phyloP scores from a whole-genome alignment of 2,329 filamentous ascomycete species.

The Trichoderma afroharzianum region DNA sequence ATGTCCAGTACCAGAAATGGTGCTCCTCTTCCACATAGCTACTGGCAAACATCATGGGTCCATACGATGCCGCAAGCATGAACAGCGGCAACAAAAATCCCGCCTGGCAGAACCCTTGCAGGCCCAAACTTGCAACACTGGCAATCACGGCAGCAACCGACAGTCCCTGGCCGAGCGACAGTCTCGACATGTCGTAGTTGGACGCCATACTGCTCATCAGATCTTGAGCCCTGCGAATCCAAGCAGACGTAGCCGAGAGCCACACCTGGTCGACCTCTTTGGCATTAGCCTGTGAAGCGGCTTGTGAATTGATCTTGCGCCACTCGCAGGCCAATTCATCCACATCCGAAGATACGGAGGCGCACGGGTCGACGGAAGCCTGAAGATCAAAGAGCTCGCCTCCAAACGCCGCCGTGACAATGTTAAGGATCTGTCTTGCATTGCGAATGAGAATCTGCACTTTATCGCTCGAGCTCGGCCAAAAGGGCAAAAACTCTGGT shows the following conservation, averaged over 20 bases:
- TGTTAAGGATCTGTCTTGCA: slow-evolving; percentile 72
- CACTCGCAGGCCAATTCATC: slow-evolving; percentile 68
- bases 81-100: slow-evolving; percentile 41
- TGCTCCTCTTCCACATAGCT: slow-evolving; percentile 99
- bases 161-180: slow-evolving; percentile 46
- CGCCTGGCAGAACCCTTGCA: slow-evolving; percentile 16
- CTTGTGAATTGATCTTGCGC: slow-evolving; percentile 37
- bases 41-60: slow-evolving; percentile 93
- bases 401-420: slow-evolving; percentile 71
- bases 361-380: slow-evolving; percentile 36
- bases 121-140: slow-evolving; percentile 17
- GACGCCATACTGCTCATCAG: slow-evolving; percentile 87
- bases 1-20: slow-evolving; percentile 95
- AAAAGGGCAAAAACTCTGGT: slow-evolving; percentile 72
- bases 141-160: slow-evolving; percentile 32
- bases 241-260: slow-evolving; percentile 48
- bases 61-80: slow-evolving; percentile 60
- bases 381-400: slow-evolving; percentile 39
- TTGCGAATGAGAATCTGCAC: slow-evolving; percentile 72
- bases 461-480: slow-evolving; percentile 53
- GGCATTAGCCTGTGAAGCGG: slow-evolving; percentile 22
- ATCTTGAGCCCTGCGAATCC: slow-evolving; percentile 69
- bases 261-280: slow-evolving; percentile 36
- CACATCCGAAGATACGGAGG: slow-evolving; percentile 37
- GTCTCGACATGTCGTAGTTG: slow-evolving; percentile 74